Percentiles rank a stretch among this genome's conserved stretches.
Evolutionary conservation across 23 red algal species (phyloP).

Genomic region (Gracilaria domingensis): DNA sequence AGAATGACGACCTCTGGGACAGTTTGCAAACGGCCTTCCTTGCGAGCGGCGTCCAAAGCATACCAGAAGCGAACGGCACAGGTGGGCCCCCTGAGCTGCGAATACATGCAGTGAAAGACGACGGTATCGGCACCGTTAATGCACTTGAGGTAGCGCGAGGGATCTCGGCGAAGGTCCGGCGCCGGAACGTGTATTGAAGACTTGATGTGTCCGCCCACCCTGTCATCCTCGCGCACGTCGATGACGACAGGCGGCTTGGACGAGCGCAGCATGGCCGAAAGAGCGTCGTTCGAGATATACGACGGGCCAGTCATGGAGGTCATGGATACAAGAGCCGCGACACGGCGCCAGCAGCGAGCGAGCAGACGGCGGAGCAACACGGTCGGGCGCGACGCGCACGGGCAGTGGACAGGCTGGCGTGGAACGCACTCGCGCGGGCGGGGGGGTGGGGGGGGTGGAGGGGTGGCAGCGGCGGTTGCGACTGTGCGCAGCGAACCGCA

Average conservation of each 20-base stretch:
- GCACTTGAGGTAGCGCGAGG: constrained; percentile 35
- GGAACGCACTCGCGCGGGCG: too few relatives aligned
- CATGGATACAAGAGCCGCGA: too few relatives aligned
- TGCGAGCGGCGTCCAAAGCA: constrained; percentile 20
- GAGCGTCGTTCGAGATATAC: constrained; percentile 3
- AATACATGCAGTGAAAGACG: constrained; percentile 71
- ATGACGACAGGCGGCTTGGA: constrained; percentile 47
- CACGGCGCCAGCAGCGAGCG: too few relatives aligned
- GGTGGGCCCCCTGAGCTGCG: constrained; percentile 44
- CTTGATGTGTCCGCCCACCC: constrained; percentile 63
- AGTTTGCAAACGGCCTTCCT: background rate
- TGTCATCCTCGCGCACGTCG: constrained; percentile 65
- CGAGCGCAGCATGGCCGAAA: constrained; percentile 17
- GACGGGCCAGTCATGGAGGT: constrained; percentile 10
- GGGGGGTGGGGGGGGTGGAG: too few relatives aligned
- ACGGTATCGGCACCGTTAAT: constrained; percentile 17
- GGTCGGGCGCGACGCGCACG: too few relatives aligned
- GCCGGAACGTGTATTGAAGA: constrained; percentile 56
- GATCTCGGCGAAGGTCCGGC: constrained; percentile 21
- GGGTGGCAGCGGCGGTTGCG: too few relatives aligned
- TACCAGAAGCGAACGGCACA: constrained; percentile 51
- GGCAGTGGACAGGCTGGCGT: too few relatives aligned
- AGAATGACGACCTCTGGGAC: constrained; percentile 49
- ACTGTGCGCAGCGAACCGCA: too few relatives aligned
- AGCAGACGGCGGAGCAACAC: too few relatives aligned